Conservation (phyloP, 495 filamentous ascomycete species). For the Hypoxylon trugodes region DNA sequence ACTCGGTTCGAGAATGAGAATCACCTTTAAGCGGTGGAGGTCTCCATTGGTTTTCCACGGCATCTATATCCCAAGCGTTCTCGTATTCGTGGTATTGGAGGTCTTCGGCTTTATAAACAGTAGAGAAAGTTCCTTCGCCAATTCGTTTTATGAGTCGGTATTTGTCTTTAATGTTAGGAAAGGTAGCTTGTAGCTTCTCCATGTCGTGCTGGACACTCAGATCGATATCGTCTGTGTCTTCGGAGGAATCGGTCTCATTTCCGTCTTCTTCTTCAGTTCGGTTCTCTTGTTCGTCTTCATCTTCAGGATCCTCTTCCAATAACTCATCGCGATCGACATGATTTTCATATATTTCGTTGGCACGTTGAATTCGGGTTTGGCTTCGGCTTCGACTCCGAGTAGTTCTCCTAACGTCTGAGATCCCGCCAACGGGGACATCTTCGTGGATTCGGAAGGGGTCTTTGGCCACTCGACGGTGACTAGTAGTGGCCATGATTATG, state of each 20-base stretch:
- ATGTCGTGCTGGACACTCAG: slow-evolving; percentile 83
- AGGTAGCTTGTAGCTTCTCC: slow-evolving; percentile 79
- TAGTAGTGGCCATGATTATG: slow-evolving; percentile 11
- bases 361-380: slow-evolving; percentile 38
- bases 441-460: slow-evolving; percentile 54
- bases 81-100: slow-evolving; percentile 82
- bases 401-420: slow-evolving; percentile 33
- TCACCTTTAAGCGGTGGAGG: slow-evolving; percentile 63
- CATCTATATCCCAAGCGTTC: slow-evolving; percentile 86
- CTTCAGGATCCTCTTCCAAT: slow-evolving; percentile 47
- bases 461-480: slow-evolving; percentile 34
- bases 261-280: slow-evolving; percentile 57
- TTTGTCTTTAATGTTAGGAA: slow-evolving; percentile 79
- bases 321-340: slow-evolving; percentile 27
- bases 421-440: slow-evolving; percentile 36
- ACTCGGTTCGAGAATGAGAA: slow-evolving; percentile 31
- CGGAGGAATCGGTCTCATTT: slow-evolving; percentile 55
- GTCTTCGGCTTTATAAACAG: slow-evolving; percentile 98
- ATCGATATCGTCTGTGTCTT: slow-evolving; percentile 72
- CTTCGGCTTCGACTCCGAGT: slow-evolving; percentile 28
- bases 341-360: slow-evolving; percentile 40
- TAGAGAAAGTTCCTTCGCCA: slow-evolving; percentile 97
- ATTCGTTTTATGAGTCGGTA: slow-evolving; percentile 96
- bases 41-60: slow-evolving; percentile 68
- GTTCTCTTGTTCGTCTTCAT: slow-evolving; percentile 49